Evolutionary conservation across 202 grass and related monocot genomes (phyloP), one percentile per base, ranked within the genome.

Genomic region (Zizania palustris): DNA sequence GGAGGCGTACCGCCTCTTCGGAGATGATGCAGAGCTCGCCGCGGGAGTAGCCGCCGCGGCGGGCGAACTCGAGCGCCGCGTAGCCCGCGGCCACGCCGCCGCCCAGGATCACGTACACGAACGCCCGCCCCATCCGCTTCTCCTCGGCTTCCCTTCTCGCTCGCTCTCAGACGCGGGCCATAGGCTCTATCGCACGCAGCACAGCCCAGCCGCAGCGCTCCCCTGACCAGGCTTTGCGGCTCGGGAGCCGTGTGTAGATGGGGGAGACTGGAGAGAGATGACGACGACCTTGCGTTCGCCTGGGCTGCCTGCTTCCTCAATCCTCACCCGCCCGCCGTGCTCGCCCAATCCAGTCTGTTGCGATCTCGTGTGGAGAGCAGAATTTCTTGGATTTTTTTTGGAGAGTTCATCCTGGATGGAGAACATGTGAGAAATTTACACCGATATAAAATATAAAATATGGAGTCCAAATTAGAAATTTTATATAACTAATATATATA

Each of bases 11-110:
- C 18, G 49, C 71, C 91, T 95, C 92, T 19, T 95, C 89, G 63
- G 96, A 99, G 87, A 99, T 95, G 83, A 99, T 93, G 85, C 96
- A 95, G 80, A 99, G 87, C 72, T 95, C 83, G 83, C 89, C 91
- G 14, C 34, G 63, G 85, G 53, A 65, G 65, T 85, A 75, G 18
- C 80, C 74, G 18, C 82, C 67, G 41, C 69, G 89, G 74, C 85
- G 91, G 63, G 79, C 83, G 87, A 98, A 95, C 87, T 98, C 91
- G 61, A 95, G 89, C 62, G 89, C 85, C 6, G 91, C 96, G 79
- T 95, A 98, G 42, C 96, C 96, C 20, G 96, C 91, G 64, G 96
- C 84, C 75, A 95, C 96, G 87, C 96, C 96, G 50, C 96, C 91
- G 43, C 96, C 95, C 11, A 92, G 83, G 59, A 95, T 90, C 21